phyloP scores from a whole-genome alignment of 2,329 filamentous ascomycete species.

The Talaromyces sp. region DNA sequence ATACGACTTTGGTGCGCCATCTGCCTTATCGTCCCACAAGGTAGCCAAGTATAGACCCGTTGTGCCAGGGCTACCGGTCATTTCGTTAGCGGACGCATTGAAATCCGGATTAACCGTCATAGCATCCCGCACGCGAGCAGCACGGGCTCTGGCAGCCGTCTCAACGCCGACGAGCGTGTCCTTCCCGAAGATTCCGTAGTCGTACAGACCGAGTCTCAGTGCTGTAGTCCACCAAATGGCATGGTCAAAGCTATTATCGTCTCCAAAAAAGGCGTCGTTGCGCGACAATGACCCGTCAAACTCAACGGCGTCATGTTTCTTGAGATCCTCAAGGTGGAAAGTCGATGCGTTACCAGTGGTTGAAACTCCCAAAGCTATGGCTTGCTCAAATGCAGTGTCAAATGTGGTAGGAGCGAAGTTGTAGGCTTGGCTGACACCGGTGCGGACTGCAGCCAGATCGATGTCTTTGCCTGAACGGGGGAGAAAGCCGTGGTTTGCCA shows the following conservation, averaged over 20 bases:
- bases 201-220: constrained; percentile 7
- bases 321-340: constrained; percentile 25
- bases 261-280: constrained; percentile 32
- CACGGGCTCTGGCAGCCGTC: constrained; percentile 14
- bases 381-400: constrained; percentile 10
- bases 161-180: constrained; percentile 11
- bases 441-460: constrained; percentile 8
- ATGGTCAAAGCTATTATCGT: constrained; percentile 21
- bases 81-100: constrained; percentile 12
- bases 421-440: constrained; percentile 8
- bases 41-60: constrained; percentile 12
- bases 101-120: constrained; percentile 11
- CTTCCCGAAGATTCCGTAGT: not conserved
- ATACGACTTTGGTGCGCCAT: constrained; percentile 10
- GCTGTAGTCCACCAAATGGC: constrained; percentile 7
- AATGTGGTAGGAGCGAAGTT: constrained; percentile 11
- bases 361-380: constrained; percentile 4
- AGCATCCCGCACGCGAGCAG: constrained; percentile 11
- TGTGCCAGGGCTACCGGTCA: constrained; percentile 9
- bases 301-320: constrained; percentile 35
- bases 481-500: constrained; percentile 34
- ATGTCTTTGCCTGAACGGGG: constrained; percentile 27
- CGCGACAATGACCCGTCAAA: constrained; percentile 36
- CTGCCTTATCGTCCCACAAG: constrained; percentile 13
- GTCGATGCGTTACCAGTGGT: constrained; percentile 16